These are phyloP conservation scores for Neonectria coccinea DNA, from an alignment of 2,329 filamentous ascomycete species.

Conservation along the genomic window DNA sequence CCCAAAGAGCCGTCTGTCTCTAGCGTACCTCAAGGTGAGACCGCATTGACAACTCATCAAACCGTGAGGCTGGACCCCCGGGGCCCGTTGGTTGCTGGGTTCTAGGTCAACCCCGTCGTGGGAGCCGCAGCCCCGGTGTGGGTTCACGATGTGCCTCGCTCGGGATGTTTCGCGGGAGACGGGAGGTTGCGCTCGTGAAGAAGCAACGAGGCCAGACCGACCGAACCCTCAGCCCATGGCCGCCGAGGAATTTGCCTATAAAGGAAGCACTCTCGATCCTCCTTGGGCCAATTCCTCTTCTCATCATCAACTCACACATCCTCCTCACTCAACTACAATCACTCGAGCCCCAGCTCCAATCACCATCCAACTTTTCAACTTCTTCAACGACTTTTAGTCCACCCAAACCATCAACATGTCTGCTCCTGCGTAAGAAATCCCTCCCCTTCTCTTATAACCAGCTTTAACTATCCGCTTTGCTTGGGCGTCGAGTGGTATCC, in stretches of 20 bases:
- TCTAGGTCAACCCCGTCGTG: constrained; percentile 11
- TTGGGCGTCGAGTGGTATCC: constrained; percentile 25
- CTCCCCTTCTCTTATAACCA: background rate
- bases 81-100: constrained; percentile 21
- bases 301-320: constrained; percentile 39
- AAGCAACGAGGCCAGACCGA: constrained; percentile 23
- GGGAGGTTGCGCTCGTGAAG: constrained; percentile 25
- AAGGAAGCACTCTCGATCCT: constrained; percentile 37
- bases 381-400: constrained; percentile 35
- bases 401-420: constrained; percentile 42
- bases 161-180: constrained; percentile 21
- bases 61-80: constrained; percentile 23
- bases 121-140: constrained; percentile 23
- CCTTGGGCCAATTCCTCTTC: constrained; percentile 24
- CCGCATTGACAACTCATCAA: constrained; percentile 43
- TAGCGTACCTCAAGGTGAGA: constrained; percentile 42
- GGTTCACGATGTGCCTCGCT: constrained; percentile 20
- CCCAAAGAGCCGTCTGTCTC: constrained; percentile 28
- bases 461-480: constrained; percentile 2
- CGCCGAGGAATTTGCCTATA: constrained; percentile 37
- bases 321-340: constrained; percentile 38
- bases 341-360: constrained; percentile 39
- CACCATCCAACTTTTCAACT: constrained; percentile 26
- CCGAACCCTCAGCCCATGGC: background rate
- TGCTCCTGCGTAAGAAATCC: constrained; percentile 44